These are phyloP conservation scores for Flaveria ramosissima DNA, from an alignment of 129 eudicot genomes.

Conservation along the genomic window DNA sequence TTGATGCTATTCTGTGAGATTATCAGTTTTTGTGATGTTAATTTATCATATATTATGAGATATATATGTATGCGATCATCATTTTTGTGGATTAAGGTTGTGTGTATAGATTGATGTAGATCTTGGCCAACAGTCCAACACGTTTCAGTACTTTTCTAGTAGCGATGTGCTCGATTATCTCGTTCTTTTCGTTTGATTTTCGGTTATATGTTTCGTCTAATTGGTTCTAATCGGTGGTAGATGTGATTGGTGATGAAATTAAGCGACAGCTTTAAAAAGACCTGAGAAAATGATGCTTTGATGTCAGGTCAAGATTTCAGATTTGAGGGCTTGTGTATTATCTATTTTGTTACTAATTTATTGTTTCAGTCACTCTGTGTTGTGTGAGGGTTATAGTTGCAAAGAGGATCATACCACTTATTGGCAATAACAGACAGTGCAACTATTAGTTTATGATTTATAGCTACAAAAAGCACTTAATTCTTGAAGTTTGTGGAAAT, in stretches of 20 bases:
- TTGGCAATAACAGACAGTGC: too few species aligned
- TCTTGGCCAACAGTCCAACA: not conserved
- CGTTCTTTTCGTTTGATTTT: conserved; percentile 7
- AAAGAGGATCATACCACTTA: too few species aligned
- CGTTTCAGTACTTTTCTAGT: too few species aligned
- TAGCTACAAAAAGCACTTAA: too few species aligned
- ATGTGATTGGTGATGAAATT: not conserved
- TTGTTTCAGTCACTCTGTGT: not conserved
- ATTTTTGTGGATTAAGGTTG: not conserved
- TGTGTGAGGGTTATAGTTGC: too few species aligned
- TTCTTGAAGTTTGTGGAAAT: too few species aligned
- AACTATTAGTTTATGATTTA: not conserved
- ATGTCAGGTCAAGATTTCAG: not conserved
- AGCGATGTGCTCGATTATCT: too few species aligned
- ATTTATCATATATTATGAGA: not conserved
- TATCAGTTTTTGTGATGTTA: not conserved
- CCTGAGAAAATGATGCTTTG: not conserved
- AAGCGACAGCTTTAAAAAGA: not conserved
- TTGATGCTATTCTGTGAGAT: not conserved
- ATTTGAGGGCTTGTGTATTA: not conserved
- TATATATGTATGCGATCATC: not conserved
- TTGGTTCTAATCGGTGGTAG: conserved; percentile 6
- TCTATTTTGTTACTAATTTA: not conserved
- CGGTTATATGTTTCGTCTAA: not conserved
- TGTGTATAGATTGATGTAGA: conserved; percentile 5